Conservation (phyloP, 1,284 basidiomycete genomes). For the Malassezia japonica region DNA sequence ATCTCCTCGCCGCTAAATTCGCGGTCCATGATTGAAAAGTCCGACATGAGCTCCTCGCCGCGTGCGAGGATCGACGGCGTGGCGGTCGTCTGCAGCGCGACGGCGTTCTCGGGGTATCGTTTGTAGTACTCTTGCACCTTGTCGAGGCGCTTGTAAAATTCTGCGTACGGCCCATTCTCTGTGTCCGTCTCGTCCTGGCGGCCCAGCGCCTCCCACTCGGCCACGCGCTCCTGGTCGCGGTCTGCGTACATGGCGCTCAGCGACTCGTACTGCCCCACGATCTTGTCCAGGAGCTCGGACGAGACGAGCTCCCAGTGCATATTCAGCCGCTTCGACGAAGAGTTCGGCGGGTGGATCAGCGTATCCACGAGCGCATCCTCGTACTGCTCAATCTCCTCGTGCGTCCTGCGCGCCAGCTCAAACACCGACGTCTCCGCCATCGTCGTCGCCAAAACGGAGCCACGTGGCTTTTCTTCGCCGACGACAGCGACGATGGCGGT, state of each 20-base stretch:
- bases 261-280: slow-evolving; percentile 57
- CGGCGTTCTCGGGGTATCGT: slow-evolving; percentile 66
- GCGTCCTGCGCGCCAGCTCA: slow-evolving; percentile 81
- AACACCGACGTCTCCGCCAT: slow-evolving; percentile 63
- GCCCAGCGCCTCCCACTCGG: slow-evolving; percentile 51
- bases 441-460: neutral
- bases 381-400: slow-evolving; percentile 89
- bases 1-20: slow-evolving; percentile 68
- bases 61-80: slow-evolving; percentile 9
- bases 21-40: slow-evolving; percentile 33
- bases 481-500: slow-evolving; percentile 12
- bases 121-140: slow-evolving; percentile 91
- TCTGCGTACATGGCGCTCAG: slow-evolving; percentile 50
- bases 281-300: slow-evolving; percentile 70
- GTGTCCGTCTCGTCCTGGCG: neutral
- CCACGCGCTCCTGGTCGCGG: slow-evolving; percentile 47
- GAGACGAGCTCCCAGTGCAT: slow-evolving; percentile 49
- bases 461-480: slow-evolving; percentile 7
- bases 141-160: slow-evolving; percentile 82
- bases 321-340: slow-evolving; percentile 9
- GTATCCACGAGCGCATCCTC: slow-evolving; percentile 55
- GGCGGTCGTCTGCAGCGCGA: slow-evolving; percentile 18
- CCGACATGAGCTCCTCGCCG: slow-evolving; percentile 14
- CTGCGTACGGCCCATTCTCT: slow-evolving; percentile 24
- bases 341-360: slow-evolving; percentile 46